These are phyloP conservation scores for Xylaria palmicola DNA, from an alignment of 495 filamentous ascomycete species.

Conservation along the genomic window DNA sequence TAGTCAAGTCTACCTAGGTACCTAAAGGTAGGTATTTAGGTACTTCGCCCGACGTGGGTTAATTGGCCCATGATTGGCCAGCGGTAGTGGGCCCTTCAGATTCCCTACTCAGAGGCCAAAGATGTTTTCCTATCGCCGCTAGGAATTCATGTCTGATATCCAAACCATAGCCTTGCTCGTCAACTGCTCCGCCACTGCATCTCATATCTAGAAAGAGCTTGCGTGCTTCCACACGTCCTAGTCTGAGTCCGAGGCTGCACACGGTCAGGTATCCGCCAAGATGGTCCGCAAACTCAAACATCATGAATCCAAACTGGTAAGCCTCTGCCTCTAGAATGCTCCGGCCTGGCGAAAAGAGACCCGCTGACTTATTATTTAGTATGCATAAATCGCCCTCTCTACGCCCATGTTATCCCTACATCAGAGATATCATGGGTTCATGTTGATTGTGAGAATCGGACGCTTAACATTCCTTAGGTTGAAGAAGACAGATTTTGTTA, in stretches of 20 bases:
- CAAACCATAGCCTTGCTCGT: background rate
- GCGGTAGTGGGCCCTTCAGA: no score
- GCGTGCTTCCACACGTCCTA: background rate
- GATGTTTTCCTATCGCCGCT: slow-evolving; percentile 10
- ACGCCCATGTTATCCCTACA: background rate
- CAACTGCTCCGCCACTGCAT: background rate
- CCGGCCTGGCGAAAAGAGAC: background rate
- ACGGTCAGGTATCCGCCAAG: slow-evolving; percentile 21
- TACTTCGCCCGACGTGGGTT: no score
- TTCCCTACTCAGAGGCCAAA: no score
- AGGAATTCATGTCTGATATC: slow-evolving; percentile 21
- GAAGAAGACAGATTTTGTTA: slow-evolving; percentile 92
- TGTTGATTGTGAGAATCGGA: slow-evolving; percentile 25
- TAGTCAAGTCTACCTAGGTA: background rate
- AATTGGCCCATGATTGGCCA: no score
- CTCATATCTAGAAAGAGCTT: background rate
- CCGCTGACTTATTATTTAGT: slow-evolving; percentile 15
- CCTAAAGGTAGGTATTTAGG: no score
- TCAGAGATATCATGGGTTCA: background rate
- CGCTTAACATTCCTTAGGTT: slow-evolving; percentile 50
- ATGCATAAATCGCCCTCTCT: slow-evolving; percentile 8
- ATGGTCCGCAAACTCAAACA: slow-evolving; percentile 94
- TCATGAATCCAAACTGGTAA: slow-evolving; percentile 67
- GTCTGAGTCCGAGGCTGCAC: background rate
- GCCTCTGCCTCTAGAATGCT: background rate